These are phyloP conservation scores for Pleurotus salmoneostramineus DNA, from an alignment of 768 basidiomycete species.

Conservation along the genomic window DNA sequence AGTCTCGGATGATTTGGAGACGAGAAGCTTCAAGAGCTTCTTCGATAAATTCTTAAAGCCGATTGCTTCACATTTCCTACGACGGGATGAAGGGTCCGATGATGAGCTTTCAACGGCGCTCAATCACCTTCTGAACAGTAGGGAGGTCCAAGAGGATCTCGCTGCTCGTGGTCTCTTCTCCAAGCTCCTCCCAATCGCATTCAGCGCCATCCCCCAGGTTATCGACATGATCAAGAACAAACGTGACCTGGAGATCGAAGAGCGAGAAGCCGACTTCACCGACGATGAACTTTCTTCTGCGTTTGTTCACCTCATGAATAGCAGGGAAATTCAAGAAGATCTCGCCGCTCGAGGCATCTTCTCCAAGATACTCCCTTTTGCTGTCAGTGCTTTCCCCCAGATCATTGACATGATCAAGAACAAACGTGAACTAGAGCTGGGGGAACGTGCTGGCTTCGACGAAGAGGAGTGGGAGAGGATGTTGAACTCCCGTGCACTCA, in stretches of 20 bases:
- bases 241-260: not conserved
- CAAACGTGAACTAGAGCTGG: no score
- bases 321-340: not conserved
- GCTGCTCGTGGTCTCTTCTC: not conserved
- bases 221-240: not conserved
- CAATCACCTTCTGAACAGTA: not conserved
- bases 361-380: not conserved
- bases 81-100: not conserved
- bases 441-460: no score
- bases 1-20: not conserved
- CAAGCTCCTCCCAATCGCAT: not conserved
- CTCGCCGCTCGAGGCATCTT: not conserved
- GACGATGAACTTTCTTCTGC: no score
- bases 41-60: not conserved
- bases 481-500: no score
- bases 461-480: no score
- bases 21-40: not conserved
- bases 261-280: not conserved
- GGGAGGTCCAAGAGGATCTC: not conserved
- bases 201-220: not conserved
- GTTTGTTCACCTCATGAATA: not conserved
- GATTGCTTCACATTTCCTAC: not conserved
- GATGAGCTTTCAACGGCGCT: not conserved
- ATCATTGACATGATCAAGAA: not conserved
- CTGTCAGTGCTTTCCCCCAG: not conserved